A percentile compares a stretch with the other conserved stretches of the same genome.
These are phyloP conservation scores for Daldinia childiae DNA, from an alignment of 495 filamentous ascomycete species.

Conservation along the genomic window DNA sequence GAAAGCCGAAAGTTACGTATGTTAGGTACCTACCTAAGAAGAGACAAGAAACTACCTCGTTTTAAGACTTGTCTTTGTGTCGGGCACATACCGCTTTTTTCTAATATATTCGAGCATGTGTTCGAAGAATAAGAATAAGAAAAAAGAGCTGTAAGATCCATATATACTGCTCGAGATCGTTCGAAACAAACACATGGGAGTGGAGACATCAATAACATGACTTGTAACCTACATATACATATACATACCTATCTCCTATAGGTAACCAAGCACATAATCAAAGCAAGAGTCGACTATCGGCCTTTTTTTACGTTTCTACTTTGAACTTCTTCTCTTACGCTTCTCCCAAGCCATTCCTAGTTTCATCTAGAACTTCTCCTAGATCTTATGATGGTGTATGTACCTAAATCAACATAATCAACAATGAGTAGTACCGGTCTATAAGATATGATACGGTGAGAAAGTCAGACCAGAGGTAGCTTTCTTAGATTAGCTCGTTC, in stretches of 20 bases:
- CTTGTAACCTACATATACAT: not conserved
- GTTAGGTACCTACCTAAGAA: not conserved
- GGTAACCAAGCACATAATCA: not conserved
- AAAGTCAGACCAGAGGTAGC: slow-evolving; percentile 25
- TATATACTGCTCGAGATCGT: not conserved
- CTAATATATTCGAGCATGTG: not conserved
- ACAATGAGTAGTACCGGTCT: slow-evolving; percentile 1
- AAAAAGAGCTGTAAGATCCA: not conserved
- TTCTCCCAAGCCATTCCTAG: not conserved
- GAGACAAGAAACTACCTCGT: not conserved
- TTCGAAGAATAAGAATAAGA: not conserved
- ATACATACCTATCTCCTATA: not conserved
- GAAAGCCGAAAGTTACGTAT: not conserved
- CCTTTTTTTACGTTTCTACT: not conserved
- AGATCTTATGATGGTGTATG: slow-evolving; percentile 7
- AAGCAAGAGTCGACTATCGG: not conserved
- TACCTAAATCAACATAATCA: not conserved
- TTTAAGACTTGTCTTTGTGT: slow-evolving; percentile 11
- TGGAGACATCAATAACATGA: not conserved
- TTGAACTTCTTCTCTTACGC: not conserved
- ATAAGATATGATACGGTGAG: not conserved
- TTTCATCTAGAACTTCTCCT: slow-evolving; percentile 6
- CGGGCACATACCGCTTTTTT: not conserved
- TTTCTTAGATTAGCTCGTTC: slow-evolving; percentile 11
- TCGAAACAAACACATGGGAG: not conserved